phyloP scores from a whole-genome alignment of 164 flowering plant species.

The Kalanchoe fedtschenkoi region DNA sequence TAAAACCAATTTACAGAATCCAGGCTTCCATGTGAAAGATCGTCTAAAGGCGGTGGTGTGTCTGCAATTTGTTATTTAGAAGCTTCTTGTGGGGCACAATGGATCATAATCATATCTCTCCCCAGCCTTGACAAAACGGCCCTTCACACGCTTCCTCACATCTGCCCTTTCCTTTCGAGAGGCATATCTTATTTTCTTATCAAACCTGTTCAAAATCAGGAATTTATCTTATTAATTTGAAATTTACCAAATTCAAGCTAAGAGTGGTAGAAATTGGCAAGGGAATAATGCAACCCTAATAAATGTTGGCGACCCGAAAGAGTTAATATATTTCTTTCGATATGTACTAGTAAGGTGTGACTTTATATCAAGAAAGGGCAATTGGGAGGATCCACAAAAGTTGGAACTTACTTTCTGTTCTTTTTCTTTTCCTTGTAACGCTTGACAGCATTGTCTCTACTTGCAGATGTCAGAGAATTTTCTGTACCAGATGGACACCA shows the following conservation, averaged over 20 bases:
- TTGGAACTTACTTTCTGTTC: conserved; percentile 37
- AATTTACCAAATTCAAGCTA: background rate
- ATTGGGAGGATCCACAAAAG: background rate
- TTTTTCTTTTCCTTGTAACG: conserved; percentile 86
- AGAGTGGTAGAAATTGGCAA: background rate
- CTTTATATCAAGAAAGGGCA: background rate
- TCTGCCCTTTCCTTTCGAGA: conserved; percentile 60
- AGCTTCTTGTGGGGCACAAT: conserved; percentile 30
- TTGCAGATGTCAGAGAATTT: conserved; percentile 28
- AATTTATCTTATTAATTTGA: background rate
- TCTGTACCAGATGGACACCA: conserved; percentile 56
- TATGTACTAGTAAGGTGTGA: background rate
- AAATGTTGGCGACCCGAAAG: no score
- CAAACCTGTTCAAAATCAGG: conserved; percentile 27
- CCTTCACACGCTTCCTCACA: conserved; percentile 47
- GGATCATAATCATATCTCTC: conserved; percentile 53
- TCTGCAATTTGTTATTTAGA: background rate
- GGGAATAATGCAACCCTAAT: no score
- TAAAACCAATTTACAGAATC: no score
- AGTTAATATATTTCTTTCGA: no score
- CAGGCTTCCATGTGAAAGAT: background rate
- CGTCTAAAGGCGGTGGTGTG: background rate
- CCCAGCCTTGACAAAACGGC: conserved; percentile 54
- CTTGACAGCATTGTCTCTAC: conserved; percentile 60
- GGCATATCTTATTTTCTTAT: conserved; percentile 46